Evolutionary conservation across 2,329 filamentous ascomycete species (phyloP).

Genomic region (Arthrobotrys iridis): DNA sequence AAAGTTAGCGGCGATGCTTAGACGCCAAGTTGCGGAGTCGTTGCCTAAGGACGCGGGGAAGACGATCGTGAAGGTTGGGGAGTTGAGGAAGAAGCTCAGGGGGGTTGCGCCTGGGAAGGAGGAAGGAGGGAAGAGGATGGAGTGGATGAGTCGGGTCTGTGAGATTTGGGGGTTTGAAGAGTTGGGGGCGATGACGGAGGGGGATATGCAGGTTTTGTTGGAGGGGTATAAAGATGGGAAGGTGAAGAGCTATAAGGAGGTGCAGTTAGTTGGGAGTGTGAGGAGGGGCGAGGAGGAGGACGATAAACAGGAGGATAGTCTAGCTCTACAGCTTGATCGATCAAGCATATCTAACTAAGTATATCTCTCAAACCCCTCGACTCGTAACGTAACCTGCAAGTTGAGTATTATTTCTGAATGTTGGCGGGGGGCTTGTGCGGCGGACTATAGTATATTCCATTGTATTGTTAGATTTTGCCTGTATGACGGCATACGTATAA

Average conservation of each 20-base stretch:
- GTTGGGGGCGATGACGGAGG: slow-evolving; percentile 80
- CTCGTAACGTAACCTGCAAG: too few species aligned
- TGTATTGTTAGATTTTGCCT: not conserved
- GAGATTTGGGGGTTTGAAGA: slow-evolving; percentile 86
- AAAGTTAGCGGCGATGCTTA: slow-evolving; percentile 84
- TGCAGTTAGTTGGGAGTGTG: slow-evolving; percentile 43
- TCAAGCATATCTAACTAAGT: too few species aligned
- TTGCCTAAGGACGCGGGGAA: slow-evolving; percentile 83
- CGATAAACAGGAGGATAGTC: slow-evolving; percentile 48
- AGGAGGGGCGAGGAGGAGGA: slow-evolving; percentile 40
- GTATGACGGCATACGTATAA: not conserved
- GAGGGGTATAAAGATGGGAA: slow-evolving; percentile 53
- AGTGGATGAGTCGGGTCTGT: slow-evolving; percentile 93
- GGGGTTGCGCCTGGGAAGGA: slow-evolving; percentile 75
- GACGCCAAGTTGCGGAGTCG: slow-evolving; percentile 79
- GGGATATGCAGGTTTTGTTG: slow-evolving; percentile 85
- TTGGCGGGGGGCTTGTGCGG: too few species aligned
- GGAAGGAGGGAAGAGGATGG: slow-evolving; percentile 84
- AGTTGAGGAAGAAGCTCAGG: slow-evolving; percentile 79
- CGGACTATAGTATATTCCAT: too few species aligned
- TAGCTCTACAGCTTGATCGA: too few species aligned
- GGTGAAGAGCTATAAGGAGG: slow-evolving; percentile 51
- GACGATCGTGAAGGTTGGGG: slow-evolving; percentile 85
- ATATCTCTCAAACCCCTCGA: too few species aligned
- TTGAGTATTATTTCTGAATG: too few species aligned